Base-by-base conservation (phyloP, 2,329 filamentous ascomycete species). In the Teratosphaeria gauchensis region DNA sequence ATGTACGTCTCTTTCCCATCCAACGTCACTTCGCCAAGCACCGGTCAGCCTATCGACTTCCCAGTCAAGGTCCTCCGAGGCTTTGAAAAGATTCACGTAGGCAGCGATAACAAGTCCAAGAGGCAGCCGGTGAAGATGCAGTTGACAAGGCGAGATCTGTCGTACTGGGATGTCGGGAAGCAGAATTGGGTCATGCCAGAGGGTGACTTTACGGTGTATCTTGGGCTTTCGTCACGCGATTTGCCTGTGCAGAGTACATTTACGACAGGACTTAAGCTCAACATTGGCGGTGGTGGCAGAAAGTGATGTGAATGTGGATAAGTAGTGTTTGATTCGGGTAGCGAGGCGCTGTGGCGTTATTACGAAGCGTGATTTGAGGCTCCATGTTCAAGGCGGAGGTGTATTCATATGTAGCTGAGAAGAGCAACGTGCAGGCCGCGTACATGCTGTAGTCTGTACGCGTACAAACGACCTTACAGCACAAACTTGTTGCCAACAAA, bases 1-100 rank as follows among this genome's bases (percentile, higher is more conserved):
- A 67, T 84, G 3, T 86, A 86, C 64, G 63, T 84, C 32, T 75
- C 72, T 7, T 77, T 77, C 48, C 79, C 71, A 0, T 14, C 56
- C 1, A 62, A 68, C 21, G 63, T 70, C 28, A 31, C 12, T 9
- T 64, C 57, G 19, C 65, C 69, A n/a, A 33, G 28, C 28, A 62
- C 66, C 16, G 67, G 68, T 38, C 51, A 67, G 33, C 1, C 48
- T 2, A 62, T 72, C 21, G 69, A 71, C 55, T 82, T 81, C 9
- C 82, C 82, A 0, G 72, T 77, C 4, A 72, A 72, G 54, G 62
- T 80, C 73, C 54, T 80, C 4, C 65, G 77, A 3, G 72, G 69
- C 1, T 80, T 77, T 54, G 75, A 77, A 21, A 80, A 79, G 62
- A 51, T 77, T 4, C 14, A 48, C 16, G 24, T 54, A 11, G 63